Percentiles rank a stretch among this genome's conserved stretches.
These are phyloP conservation scores for barley (Hordeum vulgare) DNA, from an alignment of 176 grass and related monocot species.

Conservation along the genomic window MorexV3_pseudomolecules_assembly NC_058521.1:384511752-384512251, in stretches of 20 bases:
- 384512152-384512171: not conserved
- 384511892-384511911: not conserved
- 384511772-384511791: not conserved
- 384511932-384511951: not conserved
- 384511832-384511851: not conserved
- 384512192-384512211: not conserved
- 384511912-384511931: not conserved
- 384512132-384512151: not conserved
- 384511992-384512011: not conserved
- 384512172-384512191: no score
- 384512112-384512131: not conserved
- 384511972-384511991: not conserved
- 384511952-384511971: not conserved
- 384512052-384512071: not conserved
- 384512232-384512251: no score
- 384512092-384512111: not conserved
- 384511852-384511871: not conserved
- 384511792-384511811: not conserved
- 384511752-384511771: not conserved
- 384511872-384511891: not conserved
- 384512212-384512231: not conserved
- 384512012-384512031: not conserved
- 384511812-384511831: not conserved
- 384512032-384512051: not conserved
- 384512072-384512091: not conserved